phyloP scores from a whole-genome alignment of 2,329 filamentous ascomycete genomes.

The Fusarium duplospermum region DNA sequence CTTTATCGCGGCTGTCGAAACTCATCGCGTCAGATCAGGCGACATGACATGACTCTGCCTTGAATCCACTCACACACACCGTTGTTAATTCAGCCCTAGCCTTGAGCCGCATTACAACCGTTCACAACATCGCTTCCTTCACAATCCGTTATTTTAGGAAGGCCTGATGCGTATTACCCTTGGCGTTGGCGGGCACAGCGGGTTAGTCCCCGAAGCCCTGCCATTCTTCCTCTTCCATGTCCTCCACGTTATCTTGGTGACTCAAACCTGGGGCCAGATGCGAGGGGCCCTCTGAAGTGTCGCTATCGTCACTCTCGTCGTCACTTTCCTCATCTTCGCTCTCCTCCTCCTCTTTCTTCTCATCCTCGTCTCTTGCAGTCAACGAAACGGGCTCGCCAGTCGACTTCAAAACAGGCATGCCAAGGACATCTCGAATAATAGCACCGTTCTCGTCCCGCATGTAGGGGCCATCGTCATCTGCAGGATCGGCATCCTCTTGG shows the following conservation, averaged over 20 bases:
- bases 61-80: not conserved
- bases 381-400: slow-evolving; percentile 49
- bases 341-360: slow-evolving; percentile 33
- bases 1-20: slow-evolving; percentile 3
- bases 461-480: slow-evolving; percentile 59
- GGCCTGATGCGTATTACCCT: not conserved
- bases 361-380: slow-evolving; percentile 35
- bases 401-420: slow-evolving; percentile 52
- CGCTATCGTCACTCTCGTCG: slow-evolving; percentile 7
- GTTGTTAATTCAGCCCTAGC: not conserved
- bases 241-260: slow-evolving; percentile 33
- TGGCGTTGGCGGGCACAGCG: not conserved
- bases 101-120: not conserved
- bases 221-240: slow-evolving; percentile 41
- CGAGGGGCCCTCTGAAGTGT: slow-evolving; percentile 4
- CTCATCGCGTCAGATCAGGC: slow-evolving; percentile 24
- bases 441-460: slow-evolving; percentile 66
- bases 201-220: slow-evolving; percentile 41
- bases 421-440: slow-evolving; percentile 57
- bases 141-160: not conserved
- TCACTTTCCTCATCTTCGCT: slow-evolving; percentile 25
- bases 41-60: slow-evolving; percentile 11
- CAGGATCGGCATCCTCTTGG: slow-evolving; percentile 27
- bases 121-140: not conserved
- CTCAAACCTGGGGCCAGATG: slow-evolving; percentile 18